phyloP scores from a whole-genome alignment of 2,329 filamentous ascomycete species.

The Pestalotiopsis sp. region DNA sequence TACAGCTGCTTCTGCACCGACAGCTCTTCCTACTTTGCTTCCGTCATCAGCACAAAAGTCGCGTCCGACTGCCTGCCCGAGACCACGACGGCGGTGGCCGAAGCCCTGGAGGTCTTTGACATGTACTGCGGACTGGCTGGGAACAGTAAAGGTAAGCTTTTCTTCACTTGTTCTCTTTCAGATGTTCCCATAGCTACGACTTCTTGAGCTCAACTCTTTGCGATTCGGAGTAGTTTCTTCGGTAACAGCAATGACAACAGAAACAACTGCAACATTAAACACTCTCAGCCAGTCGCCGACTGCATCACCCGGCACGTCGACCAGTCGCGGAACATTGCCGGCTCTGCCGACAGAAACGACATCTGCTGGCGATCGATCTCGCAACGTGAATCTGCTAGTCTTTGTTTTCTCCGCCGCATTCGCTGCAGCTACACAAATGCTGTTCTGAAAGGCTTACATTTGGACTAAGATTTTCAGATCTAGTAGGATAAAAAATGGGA shows the following conservation, averaged over 20 bases:
- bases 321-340: background rate
- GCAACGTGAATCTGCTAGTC: background rate
- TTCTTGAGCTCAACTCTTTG: background rate
- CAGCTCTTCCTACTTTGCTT: background rate
- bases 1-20: conserved; percentile 11
- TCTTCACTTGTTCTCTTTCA: background rate
- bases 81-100: background rate
- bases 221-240: background rate
- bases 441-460: background rate
- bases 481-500: too few relatives aligned
- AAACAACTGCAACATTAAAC: background rate
- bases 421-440: background rate
- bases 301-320: background rate
- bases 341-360: background rate
- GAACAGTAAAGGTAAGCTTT: background rate
- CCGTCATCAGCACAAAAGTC: conserved; percentile 6
- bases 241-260: background rate
- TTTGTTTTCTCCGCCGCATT: background rate
- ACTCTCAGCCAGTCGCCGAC: background rate
- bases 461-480: too few relatives aligned
- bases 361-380: background rate
- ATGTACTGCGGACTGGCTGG: background rate
- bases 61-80: background rate
- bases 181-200: background rate
- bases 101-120: background rate